phyloP scores from a whole-genome alignment of 331 rosid genomes.

The Telfairia occidentalis region DNA sequence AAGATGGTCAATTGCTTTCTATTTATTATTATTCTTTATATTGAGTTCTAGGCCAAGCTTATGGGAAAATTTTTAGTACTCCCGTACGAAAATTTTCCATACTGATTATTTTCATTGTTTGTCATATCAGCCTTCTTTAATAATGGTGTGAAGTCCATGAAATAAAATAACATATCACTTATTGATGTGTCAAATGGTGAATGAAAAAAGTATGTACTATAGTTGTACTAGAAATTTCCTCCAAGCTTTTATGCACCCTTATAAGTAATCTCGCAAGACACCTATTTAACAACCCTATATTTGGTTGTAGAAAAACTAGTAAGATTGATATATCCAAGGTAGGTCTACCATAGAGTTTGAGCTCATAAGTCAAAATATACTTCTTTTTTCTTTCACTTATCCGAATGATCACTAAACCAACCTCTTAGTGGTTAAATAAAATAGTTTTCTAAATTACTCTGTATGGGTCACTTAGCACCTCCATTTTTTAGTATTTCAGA shows the following conservation, averaged over 20 bases:
- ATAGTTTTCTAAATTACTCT: neutral
- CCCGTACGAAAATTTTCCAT: no score
- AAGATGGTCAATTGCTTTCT: neutral
- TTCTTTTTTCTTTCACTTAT: neutral
- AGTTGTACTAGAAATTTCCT: no score
- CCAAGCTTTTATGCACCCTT: neutral
- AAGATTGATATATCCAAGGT: neutral
- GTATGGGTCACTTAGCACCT: neutral
- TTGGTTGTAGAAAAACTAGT: neutral
- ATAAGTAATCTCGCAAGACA: neutral
- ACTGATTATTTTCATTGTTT: no score
- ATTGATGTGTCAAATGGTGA: no score
- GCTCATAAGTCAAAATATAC: neutral
- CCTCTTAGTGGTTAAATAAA: neutral
- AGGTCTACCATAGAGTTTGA: neutral
- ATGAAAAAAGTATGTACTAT: no score
- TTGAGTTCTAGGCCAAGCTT: neutral
- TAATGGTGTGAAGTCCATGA: no score
- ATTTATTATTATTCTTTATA: no score
- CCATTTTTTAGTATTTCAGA: neutral
- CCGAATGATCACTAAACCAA: neutral
- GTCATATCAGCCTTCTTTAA: no score
- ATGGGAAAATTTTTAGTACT: no score
- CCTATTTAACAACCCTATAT: neutral
- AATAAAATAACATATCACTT: no score